Conservation (phyloP, 345 rosid species). For the Gossypium longicalyx region DNA sequence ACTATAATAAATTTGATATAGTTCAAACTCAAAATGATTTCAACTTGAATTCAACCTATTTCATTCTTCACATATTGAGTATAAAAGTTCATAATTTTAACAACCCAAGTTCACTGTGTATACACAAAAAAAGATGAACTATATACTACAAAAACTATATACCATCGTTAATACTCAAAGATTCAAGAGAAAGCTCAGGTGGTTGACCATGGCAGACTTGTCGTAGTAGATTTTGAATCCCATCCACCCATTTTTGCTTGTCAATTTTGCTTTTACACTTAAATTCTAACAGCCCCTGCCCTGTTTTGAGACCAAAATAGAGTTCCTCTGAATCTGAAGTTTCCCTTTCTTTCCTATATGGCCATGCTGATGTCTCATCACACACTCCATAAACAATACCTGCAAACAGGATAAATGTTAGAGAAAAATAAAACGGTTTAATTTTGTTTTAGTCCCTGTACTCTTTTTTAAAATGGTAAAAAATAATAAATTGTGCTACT, state of each 20-base stretch:
- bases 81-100: not conserved
- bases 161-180: slow-evolving; percentile 39
- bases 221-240: slow-evolving; percentile 66
- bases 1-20: not conserved
- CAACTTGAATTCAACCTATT: not conserved
- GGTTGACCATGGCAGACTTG: slow-evolving; percentile 49
- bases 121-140: not conserved
- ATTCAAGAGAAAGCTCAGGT: slow-evolving; percentile 46
- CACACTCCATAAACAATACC: slow-evolving; percentile 83
- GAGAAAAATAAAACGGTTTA: not conserved
- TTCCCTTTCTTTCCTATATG: slow-evolving; percentile 76
- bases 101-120: slow-evolving; percentile 9
- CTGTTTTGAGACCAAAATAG: slow-evolving; percentile 85
- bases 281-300: slow-evolving; percentile 89
- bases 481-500: no score
- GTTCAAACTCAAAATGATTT: no score
- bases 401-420: slow-evolving; percentile 16
- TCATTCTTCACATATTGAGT: not conserved
- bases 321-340: slow-evolving; percentile 65
- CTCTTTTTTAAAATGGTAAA: no score
- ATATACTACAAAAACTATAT: slow-evolving; percentile 16
- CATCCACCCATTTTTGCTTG: slow-evolving; percentile 90
- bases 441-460: no score
- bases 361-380: slow-evolving; percentile 84
- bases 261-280: slow-evolving; percentile 76